Base-by-base conservation (phyloP, 495 filamentous ascomycete species). In the Penicillium salamii region DNA sequence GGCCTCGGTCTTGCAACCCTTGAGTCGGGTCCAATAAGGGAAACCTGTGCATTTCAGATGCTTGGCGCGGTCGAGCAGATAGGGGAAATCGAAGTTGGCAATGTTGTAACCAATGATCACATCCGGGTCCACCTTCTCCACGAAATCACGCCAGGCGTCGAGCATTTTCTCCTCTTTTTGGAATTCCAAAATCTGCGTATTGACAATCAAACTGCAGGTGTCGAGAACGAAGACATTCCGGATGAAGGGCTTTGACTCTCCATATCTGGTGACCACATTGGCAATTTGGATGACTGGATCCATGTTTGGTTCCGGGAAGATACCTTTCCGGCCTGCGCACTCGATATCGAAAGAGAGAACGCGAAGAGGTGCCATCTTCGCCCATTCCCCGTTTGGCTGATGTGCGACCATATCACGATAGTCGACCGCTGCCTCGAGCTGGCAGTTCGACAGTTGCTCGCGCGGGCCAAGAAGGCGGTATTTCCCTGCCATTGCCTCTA, bases 31-130 rank as follows among this genome's bases (percentile, higher is more conserved):
- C 89, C 88, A 96, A 68, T 82, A 90, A 2, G 91, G 85, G 52
- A 99, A 99, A 0, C 71, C 70, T 0, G 49, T 54, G 42, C 85
- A 82, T 49, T 91, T 92, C 9, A 99, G 72, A 59, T 95, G 82
- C 49, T 82, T 88, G 15, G 93, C 93, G 15, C 93, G 84, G 20
- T 96, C 88, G 15, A 99, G 78, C 3, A 99, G 81, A 62, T 99
- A 99, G 3, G 93, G 91, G 56, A 99, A 96, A 71, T 99, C 93
- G 71, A 99, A 99, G 69, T 99, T 99, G 58, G 88, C 76, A 71
- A 96, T 97, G 65, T 99, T 99, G 80, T 99, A 99, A 36, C 93
- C 93, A 51, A 93, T 99, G 59, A 99, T 97, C 21, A 99, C 84
- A 68, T 99, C 93, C 0, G 93, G 92, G 58, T 99, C 93, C 2